Evolutionary conservation across 1,139 yeast species (phyloP).

Genomic region (Entelexis paramagnoliae): DNA sequence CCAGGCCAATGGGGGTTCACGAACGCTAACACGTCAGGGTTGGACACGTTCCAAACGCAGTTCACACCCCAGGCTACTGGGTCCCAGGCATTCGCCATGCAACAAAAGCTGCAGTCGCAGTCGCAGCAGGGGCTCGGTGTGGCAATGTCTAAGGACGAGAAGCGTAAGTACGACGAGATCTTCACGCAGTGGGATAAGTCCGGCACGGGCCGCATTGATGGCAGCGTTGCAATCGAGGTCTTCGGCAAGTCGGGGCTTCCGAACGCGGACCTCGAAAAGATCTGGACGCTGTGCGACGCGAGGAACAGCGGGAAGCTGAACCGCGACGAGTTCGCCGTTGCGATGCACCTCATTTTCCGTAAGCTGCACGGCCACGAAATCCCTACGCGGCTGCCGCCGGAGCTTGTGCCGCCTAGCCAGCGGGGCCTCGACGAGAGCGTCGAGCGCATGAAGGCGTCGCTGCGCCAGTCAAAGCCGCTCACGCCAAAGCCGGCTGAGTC

Average conservation of each 20-base stretch:
- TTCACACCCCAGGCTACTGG: conserved; percentile 65
- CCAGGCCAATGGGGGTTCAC: conserved; percentile 83
- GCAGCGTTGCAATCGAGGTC: conserved; percentile 72
- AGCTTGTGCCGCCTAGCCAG: conserved; percentile 73
- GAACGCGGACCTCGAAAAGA: conserved; percentile 73
- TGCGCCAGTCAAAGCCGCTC: conserved; percentile 24
- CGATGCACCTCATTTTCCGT: conserved; percentile 85
- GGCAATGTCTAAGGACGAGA: conserved; percentile 67
- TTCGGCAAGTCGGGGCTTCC: conserved; percentile 84
- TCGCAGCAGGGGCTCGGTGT: conserved; percentile 27
- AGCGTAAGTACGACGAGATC: conserved; percentile 73
- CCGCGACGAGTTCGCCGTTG: conserved; percentile 80
- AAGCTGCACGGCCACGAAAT: conserved; percentile 65
- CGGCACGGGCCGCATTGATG: conserved; percentile 60
- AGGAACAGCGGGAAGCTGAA: conserved; percentile 78
- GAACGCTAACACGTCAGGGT: conserved; percentile 64
- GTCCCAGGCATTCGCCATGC: conserved; percentile 59
- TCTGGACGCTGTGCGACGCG: conserved; percentile 92
- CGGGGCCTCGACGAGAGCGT: conserved; percentile 42
- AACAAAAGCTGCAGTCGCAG: conserved; percentile 50
- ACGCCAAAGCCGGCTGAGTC: conserved; percentile 25
- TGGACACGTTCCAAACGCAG: conserved; percentile 62
- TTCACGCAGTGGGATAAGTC: conserved; percentile 77
- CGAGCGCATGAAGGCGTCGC: conserved; percentile 42
- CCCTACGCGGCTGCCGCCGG: conserved; percentile 52